Evolutionary conservation across 164 flowering plant species (phyloP).

Genomic region (Vitis vinifera): ASM3070453v1 NC_081807.1:6054501-6055000

Average conservation of each 20-base stretch:
- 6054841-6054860: slow-evolving; percentile 43
- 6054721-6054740: slow-evolving; percentile 6
- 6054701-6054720: neutral
- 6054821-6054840: slow-evolving; percentile 63
- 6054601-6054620: no score
- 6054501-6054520: no score
- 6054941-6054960: slow-evolving; percentile 46
- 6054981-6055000: slow-evolving; percentile 58
- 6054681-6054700: neutral
- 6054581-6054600: no score
- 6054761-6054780: slow-evolving; percentile 54
- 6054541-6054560: no score
- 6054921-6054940: slow-evolving; percentile 32
- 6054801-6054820: slow-evolving; percentile 51
- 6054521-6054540: no score
- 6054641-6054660: no score
- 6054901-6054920: slow-evolving; percentile 35
- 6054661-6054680: slow-evolving; percentile 16
- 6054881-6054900: slow-evolving; percentile 49
- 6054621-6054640: no score
- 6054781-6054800: slow-evolving; percentile 71
- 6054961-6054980: slow-evolving; percentile 38
- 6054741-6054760: slow-evolving; percentile 9
- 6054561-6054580: no score
- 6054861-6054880: slow-evolving; percentile 41